Evolutionary conservation across 805 yeast genomes (phyloP), one percentile per base, ranked within the genome.

Genomic region (Lachancea lanzarotensis): DNA sequence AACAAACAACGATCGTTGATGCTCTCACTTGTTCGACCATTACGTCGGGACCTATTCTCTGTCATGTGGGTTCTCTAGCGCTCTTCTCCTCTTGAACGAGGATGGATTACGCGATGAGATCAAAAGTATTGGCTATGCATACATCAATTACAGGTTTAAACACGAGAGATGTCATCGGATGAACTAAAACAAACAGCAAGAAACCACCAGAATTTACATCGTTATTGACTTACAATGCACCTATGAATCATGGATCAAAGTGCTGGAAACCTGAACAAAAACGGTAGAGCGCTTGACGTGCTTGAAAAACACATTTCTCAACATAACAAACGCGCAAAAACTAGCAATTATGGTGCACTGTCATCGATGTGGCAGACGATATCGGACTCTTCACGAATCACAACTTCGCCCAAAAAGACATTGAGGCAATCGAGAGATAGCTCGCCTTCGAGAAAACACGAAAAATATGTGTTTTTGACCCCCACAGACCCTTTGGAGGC

Each of bases 241-340:
- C 44, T n/a, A 34, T 32, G 20, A 18, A 15, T 8, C 19, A 35
- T 30, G 36, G 30, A 18, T n/a, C 25, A 20, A 29, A 38, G 26
- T 8, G 9, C 39, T 12, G 30, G 43, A 19, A 18, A 27, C 9
- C 11, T 25, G 33, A 33, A 39, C 9, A 44, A 44, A 29, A 43
- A 38, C 30, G 35, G 38, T 15, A 44, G 40, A 31, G 57, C 63
- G 9, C 43, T 60, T n/a, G 63, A 57, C 35, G 45, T 53, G 34
- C 35, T 61, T 32, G 63, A 59, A 25, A 54, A 51, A 35, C 59
- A 55, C 33, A 47, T 59, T n/a, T 51, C 45, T 18, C 52, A 52
- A n/a, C 40, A 39, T 45, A 52, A 39, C 35, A 52, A 8, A 34
- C 41, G 39, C 16, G 26, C 6, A 34, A 42, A 35, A 31, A 31